These are phyloP conservation scores for Suillus spraguei DNA, from an alignment of 768 basidiomycete genomes.

Conservation along the genomic window DNA sequence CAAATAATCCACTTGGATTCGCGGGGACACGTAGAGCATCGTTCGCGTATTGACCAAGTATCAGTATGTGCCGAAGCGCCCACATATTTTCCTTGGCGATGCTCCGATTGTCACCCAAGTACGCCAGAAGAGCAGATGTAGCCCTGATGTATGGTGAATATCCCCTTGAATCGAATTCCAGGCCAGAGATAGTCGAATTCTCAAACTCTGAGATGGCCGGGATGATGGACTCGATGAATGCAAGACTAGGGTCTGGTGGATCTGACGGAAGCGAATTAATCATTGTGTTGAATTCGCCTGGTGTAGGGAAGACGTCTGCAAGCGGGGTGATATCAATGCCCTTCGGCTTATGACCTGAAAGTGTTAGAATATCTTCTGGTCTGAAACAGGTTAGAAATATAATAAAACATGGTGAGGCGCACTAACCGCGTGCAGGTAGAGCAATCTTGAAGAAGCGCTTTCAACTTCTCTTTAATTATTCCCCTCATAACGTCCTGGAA, in stretches of 20 bases:
- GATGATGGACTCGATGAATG: slow-evolving; percentile 60
- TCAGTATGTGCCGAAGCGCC: slow-evolving; percentile 70
- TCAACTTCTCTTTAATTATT: slow-evolving; percentile 45
- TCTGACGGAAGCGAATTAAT: slow-evolving; percentile 47
- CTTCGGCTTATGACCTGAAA: slow-evolving; percentile 37
- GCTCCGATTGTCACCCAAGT: slow-evolving; percentile 62
- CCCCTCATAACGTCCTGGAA: slow-evolving; percentile 28
- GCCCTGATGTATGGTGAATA: slow-evolving; percentile 63
- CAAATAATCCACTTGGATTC: slow-evolving; percentile 51
- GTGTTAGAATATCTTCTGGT: slow-evolving; percentile 47
- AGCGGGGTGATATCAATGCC: slow-evolving; percentile 44
- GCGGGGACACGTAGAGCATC: slow-evolving; percentile 61
- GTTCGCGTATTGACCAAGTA: slow-evolving; percentile 60
- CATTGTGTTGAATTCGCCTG: slow-evolving; percentile 47
- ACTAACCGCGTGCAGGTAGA: slow-evolving; percentile 35
- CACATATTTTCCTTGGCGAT: slow-evolving; percentile 60
- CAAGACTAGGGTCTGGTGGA: slow-evolving; percentile 55
- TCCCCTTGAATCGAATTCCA: slow-evolving; percentile 48
- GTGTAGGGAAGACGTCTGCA: slow-evolving; percentile 54
- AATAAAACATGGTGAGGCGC: not conserved
- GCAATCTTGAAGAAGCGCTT: slow-evolving; percentile 42
- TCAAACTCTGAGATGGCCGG: slow-evolving; percentile 41
- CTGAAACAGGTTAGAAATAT: slow-evolving; percentile 27
- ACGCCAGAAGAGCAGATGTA: slow-evolving; percentile 54
- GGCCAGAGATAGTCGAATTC: slow-evolving; percentile 11